phyloP scores from a whole-genome alignment of 192 early-diverging fungal species.

The Linderina pennispora region DNA sequence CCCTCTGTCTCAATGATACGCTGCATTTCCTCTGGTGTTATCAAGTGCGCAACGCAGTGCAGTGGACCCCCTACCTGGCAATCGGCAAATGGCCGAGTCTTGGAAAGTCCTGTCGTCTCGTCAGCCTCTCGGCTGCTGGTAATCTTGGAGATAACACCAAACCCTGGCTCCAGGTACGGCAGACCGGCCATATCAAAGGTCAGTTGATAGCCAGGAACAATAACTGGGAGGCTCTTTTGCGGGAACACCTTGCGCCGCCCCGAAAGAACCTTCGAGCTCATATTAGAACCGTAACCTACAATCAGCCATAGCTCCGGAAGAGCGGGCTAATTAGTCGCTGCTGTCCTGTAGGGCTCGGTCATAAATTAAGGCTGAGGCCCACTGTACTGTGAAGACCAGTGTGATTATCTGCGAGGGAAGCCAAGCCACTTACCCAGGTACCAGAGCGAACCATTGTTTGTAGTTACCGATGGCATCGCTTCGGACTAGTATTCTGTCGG shows the following conservation, averaged over 20 bases:
- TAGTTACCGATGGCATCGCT: too few species aligned
- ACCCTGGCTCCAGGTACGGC: constrained; percentile 44
- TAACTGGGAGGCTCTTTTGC: constrained; percentile 20
- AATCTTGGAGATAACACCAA: constrained; percentile 28
- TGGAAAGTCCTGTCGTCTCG: not conserved
- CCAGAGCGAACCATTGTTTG: not conserved
- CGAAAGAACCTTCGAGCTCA: constrained; percentile 42
- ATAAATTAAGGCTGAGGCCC: too few species aligned
- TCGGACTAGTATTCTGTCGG: too few species aligned
- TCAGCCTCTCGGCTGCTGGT: too few species aligned
- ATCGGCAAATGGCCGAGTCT: not conserved
- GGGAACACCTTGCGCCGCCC: constrained; percentile 41
- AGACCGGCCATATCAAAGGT: constrained; percentile 43
- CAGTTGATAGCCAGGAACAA: constrained; percentile 33
- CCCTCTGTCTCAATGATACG: constrained; percentile 44
- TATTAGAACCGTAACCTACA: constrained; percentile 42
- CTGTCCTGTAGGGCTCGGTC: too few species aligned
- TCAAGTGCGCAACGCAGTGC: constrained; percentile 37
- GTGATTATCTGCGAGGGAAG: too few species aligned
- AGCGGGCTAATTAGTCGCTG: too few species aligned
- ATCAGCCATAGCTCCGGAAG: too few species aligned
- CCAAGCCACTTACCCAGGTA: too few species aligned
- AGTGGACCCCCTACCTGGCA: constrained; percentile 20
- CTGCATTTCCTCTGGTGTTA: constrained; percentile 28
- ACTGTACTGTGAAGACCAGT: too few species aligned